A percentile compares a stretch with the other conserved stretches of the same genome.
These are phyloP conservation scores for Vanderwaltozyma polyspora DNA, from an alignment of 805 yeast genomes.

Conservation along the genomic window DNA sequence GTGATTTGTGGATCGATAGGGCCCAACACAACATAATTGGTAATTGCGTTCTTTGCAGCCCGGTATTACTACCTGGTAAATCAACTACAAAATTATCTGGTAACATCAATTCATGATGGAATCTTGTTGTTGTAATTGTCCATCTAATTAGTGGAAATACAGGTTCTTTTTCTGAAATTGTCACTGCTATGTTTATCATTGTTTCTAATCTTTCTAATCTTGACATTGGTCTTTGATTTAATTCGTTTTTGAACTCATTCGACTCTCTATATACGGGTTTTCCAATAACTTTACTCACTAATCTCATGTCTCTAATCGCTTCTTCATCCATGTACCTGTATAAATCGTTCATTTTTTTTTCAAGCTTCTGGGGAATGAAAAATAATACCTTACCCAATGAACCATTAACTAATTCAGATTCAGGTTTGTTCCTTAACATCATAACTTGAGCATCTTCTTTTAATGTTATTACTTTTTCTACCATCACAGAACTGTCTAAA, in stretches of 20 bases:
- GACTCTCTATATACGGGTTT: constrained; percentile 13
- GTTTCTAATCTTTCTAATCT: constrained; percentile 10
- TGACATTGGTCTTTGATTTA: constrained; percentile 13
- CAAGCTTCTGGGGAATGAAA: constrained; percentile 25
- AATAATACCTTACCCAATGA: constrained; percentile 63
- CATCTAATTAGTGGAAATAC: constrained; percentile 28
- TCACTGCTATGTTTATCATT: constrained; percentile 12
- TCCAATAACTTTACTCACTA: constrained; percentile 26
- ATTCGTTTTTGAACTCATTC: constrained; percentile 18
- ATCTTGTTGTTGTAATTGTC: constrained; percentile 18
- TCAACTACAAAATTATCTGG: constrained; percentile 32
- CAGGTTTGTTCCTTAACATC: constrained; percentile 77
- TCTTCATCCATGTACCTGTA: constrained; percentile 21
- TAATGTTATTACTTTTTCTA: constrained; percentile 48
- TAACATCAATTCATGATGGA: constrained; percentile 26
- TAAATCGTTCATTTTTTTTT: constrained; percentile 13
- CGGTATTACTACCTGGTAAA: constrained; percentile 22
- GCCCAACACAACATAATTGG: constrained; percentile 77
- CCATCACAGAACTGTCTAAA: constrained; percentile 55
- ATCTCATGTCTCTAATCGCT: constrained; percentile 22
- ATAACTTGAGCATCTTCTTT: constrained; percentile 90
- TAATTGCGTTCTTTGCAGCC: constrained; percentile 41
- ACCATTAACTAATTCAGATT: constrained; percentile 69
- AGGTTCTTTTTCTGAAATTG: constrained; percentile 9
- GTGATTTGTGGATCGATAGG: constrained; percentile 72